Percentiles rank a stretch among this genome's conserved stretches.
Evolutionary conservation across 2,329 filamentous ascomycete genomes (phyloP).

Genomic region (Dothistroma pini): DNA sequence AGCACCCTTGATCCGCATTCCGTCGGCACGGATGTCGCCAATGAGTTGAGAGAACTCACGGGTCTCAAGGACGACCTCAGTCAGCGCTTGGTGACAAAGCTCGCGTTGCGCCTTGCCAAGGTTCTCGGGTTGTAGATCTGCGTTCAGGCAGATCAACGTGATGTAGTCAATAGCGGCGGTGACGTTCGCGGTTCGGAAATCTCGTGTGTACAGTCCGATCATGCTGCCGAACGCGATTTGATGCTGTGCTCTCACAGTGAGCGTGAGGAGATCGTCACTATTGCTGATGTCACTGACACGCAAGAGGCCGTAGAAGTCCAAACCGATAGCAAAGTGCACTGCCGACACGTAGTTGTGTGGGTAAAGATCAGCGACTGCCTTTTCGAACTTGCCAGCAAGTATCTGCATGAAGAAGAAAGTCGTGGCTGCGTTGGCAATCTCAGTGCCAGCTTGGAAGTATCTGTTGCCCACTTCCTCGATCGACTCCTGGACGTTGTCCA

Average conservation of each 20-base stretch:
- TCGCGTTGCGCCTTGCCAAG: slow-evolving; percentile 71
- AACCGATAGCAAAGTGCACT: slow-evolving; percentile 87
- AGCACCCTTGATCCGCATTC: slow-evolving; percentile 76
- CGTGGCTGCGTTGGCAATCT: slow-evolving; percentile 75
- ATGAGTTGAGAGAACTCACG: slow-evolving; percentile 92
- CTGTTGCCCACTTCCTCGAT: slow-evolving; percentile 86
- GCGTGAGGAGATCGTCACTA: slow-evolving; percentile 63
- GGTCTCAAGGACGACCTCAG: slow-evolving; percentile 93
- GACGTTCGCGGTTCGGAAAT: slow-evolving; percentile 88
- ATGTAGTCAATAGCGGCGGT: slow-evolving; percentile 93
- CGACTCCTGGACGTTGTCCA: slow-evolving; percentile 69
- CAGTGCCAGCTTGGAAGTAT: slow-evolving; percentile 81
- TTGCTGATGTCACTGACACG: slow-evolving; percentile 78
- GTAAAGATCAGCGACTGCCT: slow-evolving; percentile 87
- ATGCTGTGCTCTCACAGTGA: slow-evolving; percentile 65
- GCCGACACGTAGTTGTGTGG: slow-evolving; percentile 88
- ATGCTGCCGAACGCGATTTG: slow-evolving; percentile 95
- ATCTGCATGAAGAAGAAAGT: slow-evolving; percentile 94
- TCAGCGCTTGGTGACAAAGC: slow-evolving; percentile 86
- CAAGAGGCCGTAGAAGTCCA: slow-evolving; percentile 85
- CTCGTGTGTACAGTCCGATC: slow-evolving; percentile 90
- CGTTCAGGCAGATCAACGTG: slow-evolving; percentile 84
- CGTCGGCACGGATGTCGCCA: slow-evolving; percentile 84
- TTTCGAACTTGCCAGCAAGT: slow-evolving; percentile 88
- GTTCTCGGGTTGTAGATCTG: slow-evolving; percentile 66